Evolutionary conservation across 768 basidiomycete genomes (phyloP).

Genomic region (Lactifluus rugatus): DNA sequence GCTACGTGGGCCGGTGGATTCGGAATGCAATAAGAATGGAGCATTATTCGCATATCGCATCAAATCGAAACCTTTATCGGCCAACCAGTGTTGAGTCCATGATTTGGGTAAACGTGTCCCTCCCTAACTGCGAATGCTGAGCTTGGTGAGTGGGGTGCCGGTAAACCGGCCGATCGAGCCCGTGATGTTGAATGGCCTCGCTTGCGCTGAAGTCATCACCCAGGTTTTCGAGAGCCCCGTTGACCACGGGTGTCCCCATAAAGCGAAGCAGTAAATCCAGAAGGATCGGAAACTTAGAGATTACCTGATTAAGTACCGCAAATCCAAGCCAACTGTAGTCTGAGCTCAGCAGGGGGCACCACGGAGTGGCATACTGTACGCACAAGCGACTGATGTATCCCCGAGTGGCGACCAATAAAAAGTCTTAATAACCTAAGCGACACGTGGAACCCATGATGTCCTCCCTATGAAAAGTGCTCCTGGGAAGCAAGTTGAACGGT

Average conservation of each 20-base stretch:
- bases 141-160: background rate
- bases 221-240: too few species aligned
- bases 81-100: background rate
- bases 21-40: background rate
- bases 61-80: background rate
- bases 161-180: background rate
- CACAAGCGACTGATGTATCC: too few species aligned
- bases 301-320: too few species aligned
- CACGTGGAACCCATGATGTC: background rate
- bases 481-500: background rate
- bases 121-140: background rate
- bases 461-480: constrained; percentile 8
- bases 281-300: too few species aligned
- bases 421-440: too few species aligned
- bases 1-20: background rate
- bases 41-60: background rate
- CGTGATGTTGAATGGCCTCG: background rate
- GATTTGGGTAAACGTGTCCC: background rate
- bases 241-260: too few species aligned
- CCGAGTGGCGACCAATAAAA: too few species aligned
- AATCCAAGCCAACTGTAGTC: too few species aligned
- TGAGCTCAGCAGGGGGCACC: too few species aligned
- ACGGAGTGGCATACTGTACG: too few species aligned
- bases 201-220: too few species aligned
- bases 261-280: too few species aligned